A percentile compares a stretch with the other conserved stretches of the same genome.
These are phyloP conservation scores for Auricularia auricula-judae DNA, from an alignment of 768 basidiomycete species.

Conservation along the genomic window DNA sequence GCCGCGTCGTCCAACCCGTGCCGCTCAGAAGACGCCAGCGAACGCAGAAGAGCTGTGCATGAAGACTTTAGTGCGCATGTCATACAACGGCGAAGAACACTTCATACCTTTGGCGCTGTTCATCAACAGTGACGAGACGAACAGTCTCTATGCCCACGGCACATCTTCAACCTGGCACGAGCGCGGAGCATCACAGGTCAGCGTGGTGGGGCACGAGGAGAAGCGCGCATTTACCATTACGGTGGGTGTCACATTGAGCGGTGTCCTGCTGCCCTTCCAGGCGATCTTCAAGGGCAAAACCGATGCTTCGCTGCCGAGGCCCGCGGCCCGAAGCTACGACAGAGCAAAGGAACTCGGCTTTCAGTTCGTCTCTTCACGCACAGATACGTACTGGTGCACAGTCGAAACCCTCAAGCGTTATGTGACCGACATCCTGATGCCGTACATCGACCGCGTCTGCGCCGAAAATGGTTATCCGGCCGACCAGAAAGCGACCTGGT, in stretches of 20 bases:
- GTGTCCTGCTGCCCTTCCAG: slow-evolving; percentile 27
- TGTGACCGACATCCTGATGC: not conserved
- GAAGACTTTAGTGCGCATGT: no score
- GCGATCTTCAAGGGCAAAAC: slow-evolving; percentile 25
- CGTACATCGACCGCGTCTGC: not conserved
- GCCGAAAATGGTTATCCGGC: not conserved
- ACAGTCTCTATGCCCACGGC: slow-evolving; percentile 17
- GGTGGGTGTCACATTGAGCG: slow-evolving; percentile 20
- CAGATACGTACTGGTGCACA: slow-evolving; percentile 5
- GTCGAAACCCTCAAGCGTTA: not conserved
- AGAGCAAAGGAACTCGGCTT: slow-evolving; percentile 16
- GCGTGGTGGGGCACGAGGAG: slow-evolving; percentile 24
- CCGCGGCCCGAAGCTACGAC: slow-evolving; percentile 8
- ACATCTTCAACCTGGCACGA: slow-evolving; percentile 19
- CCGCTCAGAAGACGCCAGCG: no score
- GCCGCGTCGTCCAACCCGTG: no score
- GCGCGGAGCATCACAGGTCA: slow-evolving; percentile 24
- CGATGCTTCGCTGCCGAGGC: slow-evolving; percentile 13
- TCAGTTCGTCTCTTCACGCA: slow-evolving; percentile 15
- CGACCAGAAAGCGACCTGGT: slow-evolving; percentile 13
- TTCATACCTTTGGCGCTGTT: slow-evolving; percentile 15
- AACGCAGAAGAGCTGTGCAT: no score
- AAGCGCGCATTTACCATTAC: slow-evolving; percentile 32
- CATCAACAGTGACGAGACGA: slow-evolving; percentile 29
- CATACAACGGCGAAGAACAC: slow-evolving; percentile 10